Base-by-base conservation (phyloP, 306 rosid species). In the Lupinus albus region DNA sequence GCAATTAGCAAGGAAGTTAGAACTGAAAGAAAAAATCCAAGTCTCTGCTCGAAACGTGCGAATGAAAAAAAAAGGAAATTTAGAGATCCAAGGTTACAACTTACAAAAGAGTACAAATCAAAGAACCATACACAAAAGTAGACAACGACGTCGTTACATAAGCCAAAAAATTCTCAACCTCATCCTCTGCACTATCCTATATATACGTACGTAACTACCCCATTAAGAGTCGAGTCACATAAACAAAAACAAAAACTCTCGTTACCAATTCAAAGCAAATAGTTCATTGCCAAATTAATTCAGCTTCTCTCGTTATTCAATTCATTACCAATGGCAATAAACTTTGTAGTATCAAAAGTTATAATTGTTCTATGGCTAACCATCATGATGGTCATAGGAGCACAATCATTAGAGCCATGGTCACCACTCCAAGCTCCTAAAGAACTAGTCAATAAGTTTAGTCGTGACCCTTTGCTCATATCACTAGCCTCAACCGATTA, bases 401-500 rank as follows among this genome's bases (percentile, higher is more conserved):
- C 54, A 68, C 11, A 0, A 32, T 11, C 42, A 32, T 11, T 35
- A 66, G 17, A 18, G 2, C 11, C 72, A 56, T 79, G 75, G 81
- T 79, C 82, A 30, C 3, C 51, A 46, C 33, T 68, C 1, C 25
- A 59, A 47, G 78, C 87, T 33, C 89, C 84, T 1, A 16, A 18
- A 4, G 70, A 80, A 2, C 28, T 85, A 15, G 9, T 60, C 2
- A 54, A 45, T 0, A 70, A 28, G 74, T 76, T 89, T 6, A 76
- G 14, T 13, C 81, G 84, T 28, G 96, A 90, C 67, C 75, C 85
- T 0, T 10, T 30, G 3, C 49, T 77, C 28, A 33, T 88, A 12
- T 61, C 67, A 33, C 16, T 72, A 32, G 95, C 90, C 44, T 82
- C 99, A 4, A 65, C 67, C 0, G 99, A 93, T 78, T 93, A 11